These are phyloP conservation scores for Fusarium algeriense DNA, from an alignment of 2,329 filamentous ascomycete species.

Conservation along the genomic window DNA sequence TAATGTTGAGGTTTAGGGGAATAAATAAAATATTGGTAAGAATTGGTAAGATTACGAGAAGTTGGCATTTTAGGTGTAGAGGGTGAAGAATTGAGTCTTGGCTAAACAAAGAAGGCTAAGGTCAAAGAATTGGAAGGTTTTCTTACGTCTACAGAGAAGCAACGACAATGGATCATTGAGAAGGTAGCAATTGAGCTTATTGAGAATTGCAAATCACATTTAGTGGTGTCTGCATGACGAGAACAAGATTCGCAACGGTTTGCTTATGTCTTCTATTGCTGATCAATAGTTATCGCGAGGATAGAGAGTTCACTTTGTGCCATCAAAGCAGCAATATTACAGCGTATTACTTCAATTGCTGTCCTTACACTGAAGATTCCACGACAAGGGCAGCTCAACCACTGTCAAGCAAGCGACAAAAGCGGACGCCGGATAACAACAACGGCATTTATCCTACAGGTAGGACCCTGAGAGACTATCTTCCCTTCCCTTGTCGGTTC, in stretches of 20 bases:
- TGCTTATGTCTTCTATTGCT: background rate
- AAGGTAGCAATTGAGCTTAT: background rate
- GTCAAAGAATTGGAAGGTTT: background rate
- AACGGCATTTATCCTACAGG: background rate
- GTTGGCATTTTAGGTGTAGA: background rate
- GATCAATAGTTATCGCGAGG: background rate
- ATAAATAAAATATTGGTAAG: slow-evolving; percentile 8
- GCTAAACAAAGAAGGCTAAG: background rate
- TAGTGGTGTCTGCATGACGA: background rate
- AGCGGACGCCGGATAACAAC: background rate
- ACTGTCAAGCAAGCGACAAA: background rate
- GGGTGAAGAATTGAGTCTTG: background rate
- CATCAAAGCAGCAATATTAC: background rate
- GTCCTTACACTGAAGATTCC: too few relatives aligned
- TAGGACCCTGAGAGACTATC: background rate
- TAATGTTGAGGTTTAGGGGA: background rate
- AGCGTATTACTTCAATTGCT: background rate
- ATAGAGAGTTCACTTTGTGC: background rate
- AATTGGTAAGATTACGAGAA: slow-evolving; percentile 14
- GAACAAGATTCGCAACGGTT: background rate
- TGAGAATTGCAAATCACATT: background rate
- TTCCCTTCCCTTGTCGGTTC: background rate
- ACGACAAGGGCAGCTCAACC: too few relatives aligned
- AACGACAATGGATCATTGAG: background rate
- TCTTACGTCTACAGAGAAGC: background rate